Evolutionary conservation across 2,329 filamentous ascomycete genomes (phyloP).

Genomic region (Ambrosiella xylebori): DNA sequence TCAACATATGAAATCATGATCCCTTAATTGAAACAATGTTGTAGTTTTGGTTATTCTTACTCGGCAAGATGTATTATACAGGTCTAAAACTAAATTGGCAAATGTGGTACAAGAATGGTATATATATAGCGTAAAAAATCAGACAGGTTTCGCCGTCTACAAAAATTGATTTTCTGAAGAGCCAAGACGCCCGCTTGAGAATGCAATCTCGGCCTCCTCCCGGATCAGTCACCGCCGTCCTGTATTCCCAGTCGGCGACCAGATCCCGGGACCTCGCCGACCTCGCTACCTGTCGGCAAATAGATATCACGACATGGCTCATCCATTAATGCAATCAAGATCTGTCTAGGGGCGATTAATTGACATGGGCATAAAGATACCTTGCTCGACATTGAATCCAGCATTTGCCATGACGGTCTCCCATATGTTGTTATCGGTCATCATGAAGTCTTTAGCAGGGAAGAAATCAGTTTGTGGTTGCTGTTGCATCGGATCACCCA

Average conservation of each 20-base stretch:
- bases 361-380: conserved; percentile 8
- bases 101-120: background rate
- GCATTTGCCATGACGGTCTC: conserved; percentile 17
- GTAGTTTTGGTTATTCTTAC: too few relatives aligned
- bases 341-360: background rate
- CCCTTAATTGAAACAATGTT: too few relatives aligned
- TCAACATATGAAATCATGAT: background rate
- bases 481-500: background rate
- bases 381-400: conserved; percentile 16
- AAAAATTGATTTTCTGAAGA: background rate
- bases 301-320: background rate
- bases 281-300: background rate
- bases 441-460: conserved; percentile 8
- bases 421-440: conserved; percentile 17
- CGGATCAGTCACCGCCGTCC: background rate
- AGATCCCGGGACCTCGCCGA: background rate
- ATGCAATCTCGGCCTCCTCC: background rate
- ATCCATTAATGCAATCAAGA: background rate
- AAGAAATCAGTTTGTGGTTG: conserved; percentile 8
- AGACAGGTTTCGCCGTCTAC: background rate
- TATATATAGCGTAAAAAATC: background rate
- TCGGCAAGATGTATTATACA: background rate
- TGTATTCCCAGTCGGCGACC: background rate
- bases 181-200: background rate
- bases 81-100: background rate